Conservation (phyloP, 1,284 basidiomycete species). For the Gymnopus androsaceus region DNA sequence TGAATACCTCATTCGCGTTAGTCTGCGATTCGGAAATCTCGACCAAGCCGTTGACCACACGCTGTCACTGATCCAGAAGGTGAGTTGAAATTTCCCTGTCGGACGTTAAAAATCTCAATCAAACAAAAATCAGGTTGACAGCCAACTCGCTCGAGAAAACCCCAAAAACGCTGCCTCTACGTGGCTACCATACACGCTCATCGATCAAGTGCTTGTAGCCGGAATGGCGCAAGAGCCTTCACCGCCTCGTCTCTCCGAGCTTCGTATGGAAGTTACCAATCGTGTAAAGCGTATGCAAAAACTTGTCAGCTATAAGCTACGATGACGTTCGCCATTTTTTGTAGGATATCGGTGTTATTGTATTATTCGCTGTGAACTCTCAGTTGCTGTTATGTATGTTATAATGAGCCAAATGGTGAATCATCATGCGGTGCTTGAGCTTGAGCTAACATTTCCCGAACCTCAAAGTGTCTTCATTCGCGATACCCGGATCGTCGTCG, state of each 20-base stretch:
- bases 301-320: conserved; percentile 33
- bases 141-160: conserved; percentile 55
- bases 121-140: conserved; percentile 58
- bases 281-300: conserved; percentile 68
- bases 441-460: too few species aligned
- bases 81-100: conserved; percentile 28
- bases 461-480: too few species aligned
- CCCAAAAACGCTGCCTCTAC: conserved; percentile 61
- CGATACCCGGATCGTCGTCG: too few species aligned
- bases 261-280: conserved; percentile 59
- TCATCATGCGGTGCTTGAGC: too few species aligned
- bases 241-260: conserved; percentile 43
- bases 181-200: conserved; percentile 83
- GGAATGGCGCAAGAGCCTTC: conserved; percentile 50
- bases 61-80: conserved; percentile 70
- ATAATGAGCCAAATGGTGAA: too few species aligned
- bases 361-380: not conserved
- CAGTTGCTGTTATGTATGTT: too few species aligned
- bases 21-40: conserved; percentile 78
- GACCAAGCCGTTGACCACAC: conserved; percentile 77
- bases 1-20: conserved; percentile 76
- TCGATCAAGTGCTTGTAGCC: conserved; percentile 83
- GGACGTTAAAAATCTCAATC: conserved; percentile 15
- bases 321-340: not conserved
- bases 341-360: not conserved